A percentile compares a stretch with the other conserved stretches of the same genome.
phyloP scores from a whole-genome alignment of 2,329 filamentous ascomycete genomes.

The Claviceps citrina region DNA sequence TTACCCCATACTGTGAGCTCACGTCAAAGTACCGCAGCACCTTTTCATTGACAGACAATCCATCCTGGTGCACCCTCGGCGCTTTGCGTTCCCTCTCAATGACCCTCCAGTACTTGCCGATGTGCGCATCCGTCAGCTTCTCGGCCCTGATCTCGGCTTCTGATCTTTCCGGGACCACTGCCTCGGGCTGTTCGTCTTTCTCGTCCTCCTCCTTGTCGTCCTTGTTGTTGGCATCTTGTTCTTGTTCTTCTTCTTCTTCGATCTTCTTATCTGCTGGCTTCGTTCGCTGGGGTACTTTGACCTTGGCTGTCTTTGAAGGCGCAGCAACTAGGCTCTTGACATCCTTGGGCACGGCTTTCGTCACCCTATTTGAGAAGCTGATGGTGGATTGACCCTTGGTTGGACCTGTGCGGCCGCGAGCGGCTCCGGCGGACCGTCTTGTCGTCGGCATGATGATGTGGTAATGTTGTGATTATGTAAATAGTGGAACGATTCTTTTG shows the following conservation, averaged over 20 bases:
- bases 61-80: conserved; percentile 62
- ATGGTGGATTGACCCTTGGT: conserved; percentile 38
- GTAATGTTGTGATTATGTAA: not conserved
- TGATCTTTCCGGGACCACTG: conserved; percentile 26
- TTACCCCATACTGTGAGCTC: conserved; percentile 77
- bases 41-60: conserved; percentile 61
- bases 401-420: conserved; percentile 20
- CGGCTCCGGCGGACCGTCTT: conserved; percentile 29
- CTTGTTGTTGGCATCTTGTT: conserved; percentile 12
- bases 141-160: conserved; percentile 43
- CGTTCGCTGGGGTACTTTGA: conserved; percentile 15
- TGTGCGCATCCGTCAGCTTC: conserved; percentile 49
- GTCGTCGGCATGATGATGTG: conserved; percentile 30
- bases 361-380: conserved; percentile 42
- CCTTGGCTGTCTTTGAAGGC: conserved; percentile 20
- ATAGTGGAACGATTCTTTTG: too few relatives aligned
- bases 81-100: conserved; percentile 56
- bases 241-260: conserved; percentile 11
- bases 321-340: conserved; percentile 25
- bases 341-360: conserved; percentile 35
- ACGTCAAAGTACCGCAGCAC: conserved; percentile 85
- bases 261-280: conserved; percentile 8
- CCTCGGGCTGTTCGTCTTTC: conserved; percentile 12
- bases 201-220: conserved; percentile 15
- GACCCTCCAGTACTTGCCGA: conserved; percentile 61